Conservation (phyloP, 768 basidiomycete genomes). For the Termitomyces sp. region DNA sequence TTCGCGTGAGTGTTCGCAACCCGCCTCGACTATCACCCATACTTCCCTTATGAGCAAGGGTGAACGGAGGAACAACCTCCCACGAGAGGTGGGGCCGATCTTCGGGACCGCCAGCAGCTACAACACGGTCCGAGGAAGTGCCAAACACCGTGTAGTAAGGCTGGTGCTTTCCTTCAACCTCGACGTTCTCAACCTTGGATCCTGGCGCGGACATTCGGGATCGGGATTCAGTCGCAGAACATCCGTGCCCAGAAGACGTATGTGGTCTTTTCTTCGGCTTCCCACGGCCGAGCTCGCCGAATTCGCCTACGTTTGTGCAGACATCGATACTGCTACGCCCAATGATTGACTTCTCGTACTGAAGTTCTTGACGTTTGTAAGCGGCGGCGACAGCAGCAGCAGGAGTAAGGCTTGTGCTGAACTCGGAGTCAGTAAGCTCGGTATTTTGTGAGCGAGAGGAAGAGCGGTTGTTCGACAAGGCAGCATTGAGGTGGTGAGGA, state of each 20-base stretch:
- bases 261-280: constrained; percentile 13
- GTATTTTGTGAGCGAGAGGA: neutral
- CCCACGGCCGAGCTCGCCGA: neutral
- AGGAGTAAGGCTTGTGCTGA: constrained; percentile 32
- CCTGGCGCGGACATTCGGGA: no score
- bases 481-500: neutral
- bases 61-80: constrained; percentile 15
- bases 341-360: constrained; percentile 1
- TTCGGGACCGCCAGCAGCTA: constrained; percentile 38
- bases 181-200: neutral
- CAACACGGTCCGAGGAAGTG: constrained; percentile 34
- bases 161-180: constrained; percentile 10
- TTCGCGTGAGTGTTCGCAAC: constrained; percentile 25
- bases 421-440: neutral
- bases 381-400: constrained; percentile 40
- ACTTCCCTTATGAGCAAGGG: constrained; percentile 4
- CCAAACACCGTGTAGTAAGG: constrained; percentile 61
- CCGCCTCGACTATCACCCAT: constrained; percentile 4
- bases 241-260: neutral
- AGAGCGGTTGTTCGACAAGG: neutral
- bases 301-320: neutral
- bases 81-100: constrained; percentile 23
- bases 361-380: constrained; percentile 39
- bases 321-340: neutral
- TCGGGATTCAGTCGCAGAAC: neutral